phyloP scores from a whole-genome alignment of 805 yeast species.

The Wickerhamiella kurtzmanii region DNA sequence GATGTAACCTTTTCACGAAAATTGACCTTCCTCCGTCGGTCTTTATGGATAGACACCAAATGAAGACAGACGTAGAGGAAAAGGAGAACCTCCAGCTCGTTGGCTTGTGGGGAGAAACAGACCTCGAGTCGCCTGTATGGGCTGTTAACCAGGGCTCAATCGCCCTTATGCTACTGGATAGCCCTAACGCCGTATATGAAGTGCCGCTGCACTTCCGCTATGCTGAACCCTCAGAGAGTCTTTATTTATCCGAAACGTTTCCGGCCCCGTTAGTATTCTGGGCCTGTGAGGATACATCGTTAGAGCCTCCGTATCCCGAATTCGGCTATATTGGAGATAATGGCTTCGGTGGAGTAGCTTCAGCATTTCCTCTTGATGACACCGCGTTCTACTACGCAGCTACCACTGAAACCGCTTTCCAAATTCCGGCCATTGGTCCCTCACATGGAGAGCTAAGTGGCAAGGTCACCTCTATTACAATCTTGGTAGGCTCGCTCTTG shows the following conservation, averaged over 20 bases:
- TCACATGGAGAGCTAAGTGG: conserved; percentile 25
- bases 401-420: conserved; percentile 20
- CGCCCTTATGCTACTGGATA: conserved; percentile 25
- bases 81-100: conserved; percentile 24
- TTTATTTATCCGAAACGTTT: conserved; percentile 18
- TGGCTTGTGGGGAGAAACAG: conserved; percentile 40
- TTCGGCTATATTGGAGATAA: conserved; percentile 7
- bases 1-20: conserved; percentile 34
- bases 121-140: conserved; percentile 45
- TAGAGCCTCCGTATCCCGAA: conserved; percentile 2
- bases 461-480: conserved; percentile 25
- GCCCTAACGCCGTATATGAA: conserved; percentile 23
- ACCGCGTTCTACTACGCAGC: conserved; percentile 31
- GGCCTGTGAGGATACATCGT: conserved; percentile 29
- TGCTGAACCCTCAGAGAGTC: conserved; percentile 27
- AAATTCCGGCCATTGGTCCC: conserved; percentile 34
- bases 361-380: conserved; percentile 31
- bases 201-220: conserved; percentile 43
- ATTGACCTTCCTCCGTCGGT: conserved; percentile 34
- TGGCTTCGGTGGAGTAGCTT: conserved; percentile 31
- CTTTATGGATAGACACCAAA: conserved; percentile 45
- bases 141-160: conserved; percentile 35
- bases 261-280: conserved; percentile 35
- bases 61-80: conserved; percentile 25
- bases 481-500: conserved; percentile 27